A percentile compares a stretch with the other conserved stretches of the same genome.
Evolutionary conservation across 805 yeast genomes (phyloP).

Genomic region (Myxozyma geophila): DNA sequence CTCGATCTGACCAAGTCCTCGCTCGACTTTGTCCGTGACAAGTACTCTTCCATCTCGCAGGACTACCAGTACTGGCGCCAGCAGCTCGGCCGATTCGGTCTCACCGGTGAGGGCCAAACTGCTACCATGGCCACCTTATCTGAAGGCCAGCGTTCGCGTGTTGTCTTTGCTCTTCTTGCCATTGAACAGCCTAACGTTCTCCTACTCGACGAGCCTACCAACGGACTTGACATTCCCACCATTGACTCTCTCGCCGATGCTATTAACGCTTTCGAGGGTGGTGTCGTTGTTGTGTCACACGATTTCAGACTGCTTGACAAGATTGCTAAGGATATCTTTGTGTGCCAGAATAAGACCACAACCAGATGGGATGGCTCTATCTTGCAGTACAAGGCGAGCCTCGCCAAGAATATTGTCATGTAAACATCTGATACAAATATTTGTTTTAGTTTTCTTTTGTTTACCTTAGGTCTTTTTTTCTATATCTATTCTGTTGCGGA

Average conservation of each 20-base stretch:
- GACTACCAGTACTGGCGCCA: slow-evolving; percentile 96
- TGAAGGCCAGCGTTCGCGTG: slow-evolving; percentile 99
- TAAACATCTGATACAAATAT: not conserved
- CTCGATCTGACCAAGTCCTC: slow-evolving; percentile 94
- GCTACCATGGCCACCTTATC: slow-evolving; percentile 98
- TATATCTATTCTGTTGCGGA: not conserved
- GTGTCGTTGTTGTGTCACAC: slow-evolving; percentile 98
- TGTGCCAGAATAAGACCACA: slow-evolving; percentile 93
- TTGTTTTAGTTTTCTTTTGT: not conserved
- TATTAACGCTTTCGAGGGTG: slow-evolving; percentile 91
- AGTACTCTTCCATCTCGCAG: slow-evolving; percentile 86
- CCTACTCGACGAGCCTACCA: slow-evolving; percentile 98
- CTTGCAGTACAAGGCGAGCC: slow-evolving; percentile 87
- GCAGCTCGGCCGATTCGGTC: slow-evolving; percentile 96
- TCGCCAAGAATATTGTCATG: slow-evolving; percentile 84
- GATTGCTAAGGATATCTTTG: slow-evolving; percentile 96
- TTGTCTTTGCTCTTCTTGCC: slow-evolving; percentile 94
- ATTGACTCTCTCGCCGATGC: slow-evolving; percentile 98
- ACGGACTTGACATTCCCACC: slow-evolving; percentile 98
- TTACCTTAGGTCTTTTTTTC: not conserved
- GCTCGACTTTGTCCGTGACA: slow-evolving; percentile 94
- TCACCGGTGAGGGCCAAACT: slow-evolving; percentile 98
- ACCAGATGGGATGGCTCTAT: slow-evolving; percentile 96
- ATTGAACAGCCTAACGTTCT: slow-evolving; percentile 93
- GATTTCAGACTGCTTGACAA: slow-evolving; percentile 97